Evolutionary conservation across 2,329 filamentous ascomycete species (phyloP), one percentile per base, ranked within the genome.

Genomic region (Monilinia polystroma): DNA sequence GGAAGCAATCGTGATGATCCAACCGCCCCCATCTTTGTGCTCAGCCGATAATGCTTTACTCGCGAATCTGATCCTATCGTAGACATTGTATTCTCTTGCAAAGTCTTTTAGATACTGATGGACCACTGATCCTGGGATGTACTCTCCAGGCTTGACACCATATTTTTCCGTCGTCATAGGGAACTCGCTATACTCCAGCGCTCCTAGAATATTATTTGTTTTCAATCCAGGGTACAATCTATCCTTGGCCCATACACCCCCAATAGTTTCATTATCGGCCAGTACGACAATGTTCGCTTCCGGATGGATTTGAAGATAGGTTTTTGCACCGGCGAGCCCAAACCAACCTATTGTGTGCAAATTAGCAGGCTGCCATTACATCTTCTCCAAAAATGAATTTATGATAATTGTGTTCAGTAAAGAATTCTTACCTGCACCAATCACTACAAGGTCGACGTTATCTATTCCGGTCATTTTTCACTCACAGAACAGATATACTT

Each of bases 131-230:
- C 85, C 87, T 0, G 86, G 83, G 59, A 90, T 84, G 74, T 90
- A 86, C 63, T 87, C 75, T 20, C 83, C 84, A 8, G 68, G 63
- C 56, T 76, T 79, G 51, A 85, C 76, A 1, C 79, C 80, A 71
- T 84, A 88, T 0, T 78, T 81, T 26, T 82, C 81, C 10, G 79
- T 76, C 67, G 83, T 80, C 86, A 93, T 89, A 23, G 89, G 88
- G 68, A 90, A 91, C 72, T 92, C 90, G 0, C 86, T 85, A 72
- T 85, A 92, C 75, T 93, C 89, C 71, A 88, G 91, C 0, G 86
- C 89, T 3, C 90, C 90, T 14, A 88, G 76, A 75, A 91, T 83
- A 73, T 93, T 93, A 77, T 94, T 93, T 64, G 85, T 87, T 72
- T 87, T 90, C 59, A 94, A 81, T 1, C 85, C 87, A 0, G 87